Conservation (phyloP, 108 stramenopile genomes). For the Skeletonema costatum region DNA sequence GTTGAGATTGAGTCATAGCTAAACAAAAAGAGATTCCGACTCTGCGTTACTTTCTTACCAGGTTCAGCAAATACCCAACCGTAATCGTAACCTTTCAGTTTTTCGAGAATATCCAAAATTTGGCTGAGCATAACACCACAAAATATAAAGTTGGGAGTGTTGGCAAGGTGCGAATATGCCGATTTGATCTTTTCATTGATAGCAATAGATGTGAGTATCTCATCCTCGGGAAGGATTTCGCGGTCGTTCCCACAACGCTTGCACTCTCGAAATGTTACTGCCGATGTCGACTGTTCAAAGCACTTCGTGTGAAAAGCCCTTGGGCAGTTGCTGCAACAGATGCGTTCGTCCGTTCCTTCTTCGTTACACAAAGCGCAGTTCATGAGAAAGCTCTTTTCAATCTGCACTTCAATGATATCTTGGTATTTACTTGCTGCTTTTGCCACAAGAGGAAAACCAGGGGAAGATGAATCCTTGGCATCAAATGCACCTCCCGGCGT, state of each 20-base stretch:
- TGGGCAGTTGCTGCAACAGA: slow-evolving; percentile 41
- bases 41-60: slow-evolving; percentile 5
- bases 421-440: slow-evolving; percentile 15
- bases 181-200: slow-evolving; percentile 16
- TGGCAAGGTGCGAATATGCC: slow-evolving; percentile 28
- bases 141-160: slow-evolving; percentile 16
- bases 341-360: slow-evolving; percentile 14
- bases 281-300: slow-evolving; percentile 15
- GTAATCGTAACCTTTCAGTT: slow-evolving; percentile 30
- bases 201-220: slow-evolving; percentile 13
- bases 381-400: not conserved
- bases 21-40: not conserved
- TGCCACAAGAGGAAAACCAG: not conserved
- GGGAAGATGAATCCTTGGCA: slow-evolving; percentile 10
- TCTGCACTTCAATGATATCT: slow-evolving; percentile 14
- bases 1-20: not conserved
- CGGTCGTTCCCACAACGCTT: slow-evolving; percentile 29
- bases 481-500: slow-evolving; percentile 36
- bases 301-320: slow-evolving; percentile 35
- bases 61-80: slow-evolving; percentile 43
- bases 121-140: slow-evolving; percentile 24
- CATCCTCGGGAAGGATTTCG: slow-evolving; percentile 23
- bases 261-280: slow-evolving; percentile 24
- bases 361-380: slow-evolving; percentile 9
- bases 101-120: slow-evolving; percentile 6